A percentile compares a stretch with the other conserved stretches of the same genome.
Conservation (phyloP, 768 basidiomycete species). For the Daedaleopsis sinensis region DNA sequence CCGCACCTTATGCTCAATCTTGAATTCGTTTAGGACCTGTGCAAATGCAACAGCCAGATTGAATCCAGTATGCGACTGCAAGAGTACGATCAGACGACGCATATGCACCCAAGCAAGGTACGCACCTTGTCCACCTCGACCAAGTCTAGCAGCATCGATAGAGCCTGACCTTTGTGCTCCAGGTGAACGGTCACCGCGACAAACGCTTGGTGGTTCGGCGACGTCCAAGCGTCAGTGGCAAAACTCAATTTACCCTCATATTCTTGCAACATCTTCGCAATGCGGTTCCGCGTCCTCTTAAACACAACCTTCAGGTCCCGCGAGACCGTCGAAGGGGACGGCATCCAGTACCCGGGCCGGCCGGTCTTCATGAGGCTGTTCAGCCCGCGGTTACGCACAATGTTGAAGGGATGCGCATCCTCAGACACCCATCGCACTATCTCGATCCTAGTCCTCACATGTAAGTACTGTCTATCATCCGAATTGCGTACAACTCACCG, state of each 20-base stretch:
- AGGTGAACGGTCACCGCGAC: neutral
- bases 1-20: conserved; percentile 31
- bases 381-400: too few species aligned
- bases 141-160: neutral
- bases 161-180: neutral
- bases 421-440: too few species aligned
- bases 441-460: too few species aligned
- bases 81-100: too few species aligned
- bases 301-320: conserved; percentile 37
- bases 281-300: conserved; percentile 7
- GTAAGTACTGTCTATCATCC: too few species aligned
- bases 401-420: too few species aligned
- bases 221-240: conserved; percentile 21
- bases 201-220: neutral
- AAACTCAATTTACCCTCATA: conserved; percentile 33
- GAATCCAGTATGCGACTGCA: conserved; percentile 27
- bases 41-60: conserved; percentile 31
- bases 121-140: neutral
- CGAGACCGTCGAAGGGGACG: conserved; percentile 35
- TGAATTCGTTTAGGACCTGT: conserved; percentile 29
- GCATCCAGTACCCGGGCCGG: conserved; percentile 37
- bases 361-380: conserved; percentile 42
- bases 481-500: too few species aligned
- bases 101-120: too few species aligned
- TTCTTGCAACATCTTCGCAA: conserved; percentile 28